These are phyloP conservation scores for Bolboschoenoplectus hybrid DNA, from an alignment of 202 grass and related monocot species.

Conservation along the genomic window DNA sequence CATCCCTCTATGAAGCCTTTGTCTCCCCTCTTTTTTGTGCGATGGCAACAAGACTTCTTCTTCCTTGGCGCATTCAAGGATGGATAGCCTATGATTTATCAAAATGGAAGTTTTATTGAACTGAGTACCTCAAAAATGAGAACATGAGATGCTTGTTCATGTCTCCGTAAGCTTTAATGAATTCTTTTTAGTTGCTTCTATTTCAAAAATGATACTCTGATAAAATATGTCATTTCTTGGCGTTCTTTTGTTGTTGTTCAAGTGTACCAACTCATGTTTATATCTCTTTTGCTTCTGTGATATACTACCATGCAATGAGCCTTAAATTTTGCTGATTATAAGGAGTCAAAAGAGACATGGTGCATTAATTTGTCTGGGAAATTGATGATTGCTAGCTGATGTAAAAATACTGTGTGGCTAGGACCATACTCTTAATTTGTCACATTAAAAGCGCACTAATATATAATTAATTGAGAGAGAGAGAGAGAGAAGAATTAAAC, in stretches of 20 bases:
- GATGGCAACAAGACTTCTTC: conserved; percentile 48
- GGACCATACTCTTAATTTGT: background rate
- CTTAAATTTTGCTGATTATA: background rate
- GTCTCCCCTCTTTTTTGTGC: conserved; percentile 58
- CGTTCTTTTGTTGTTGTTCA: too few relatives aligned
- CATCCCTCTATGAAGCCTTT: conserved; percentile 91
- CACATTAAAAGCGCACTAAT: conserved; percentile 1
- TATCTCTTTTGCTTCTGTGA: background rate
- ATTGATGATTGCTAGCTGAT: background rate
- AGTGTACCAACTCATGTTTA: background rate
- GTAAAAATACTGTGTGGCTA: background rate
- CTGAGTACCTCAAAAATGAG: background rate
- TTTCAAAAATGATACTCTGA: too few relatives aligned
- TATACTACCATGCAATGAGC: background rate
- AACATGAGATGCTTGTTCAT: background rate
- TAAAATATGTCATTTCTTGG: too few relatives aligned
- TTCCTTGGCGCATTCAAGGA: conserved; percentile 29
- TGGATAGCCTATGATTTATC: conserved; percentile 62
- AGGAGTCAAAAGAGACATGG: background rate
- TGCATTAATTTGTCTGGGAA: conserved; percentile 9
- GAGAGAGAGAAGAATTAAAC: conserved; percentile 15
- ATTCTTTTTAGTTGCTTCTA: too few relatives aligned
- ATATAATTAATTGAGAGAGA: background rate
- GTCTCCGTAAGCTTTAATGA: too few relatives aligned
- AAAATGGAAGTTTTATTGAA: background rate